Evolutionary conservation across 768 basidiomycete species (phyloP), one percentile per base, ranked within the genome.

Genomic region (Rhodotorula diobovata): DNA sequence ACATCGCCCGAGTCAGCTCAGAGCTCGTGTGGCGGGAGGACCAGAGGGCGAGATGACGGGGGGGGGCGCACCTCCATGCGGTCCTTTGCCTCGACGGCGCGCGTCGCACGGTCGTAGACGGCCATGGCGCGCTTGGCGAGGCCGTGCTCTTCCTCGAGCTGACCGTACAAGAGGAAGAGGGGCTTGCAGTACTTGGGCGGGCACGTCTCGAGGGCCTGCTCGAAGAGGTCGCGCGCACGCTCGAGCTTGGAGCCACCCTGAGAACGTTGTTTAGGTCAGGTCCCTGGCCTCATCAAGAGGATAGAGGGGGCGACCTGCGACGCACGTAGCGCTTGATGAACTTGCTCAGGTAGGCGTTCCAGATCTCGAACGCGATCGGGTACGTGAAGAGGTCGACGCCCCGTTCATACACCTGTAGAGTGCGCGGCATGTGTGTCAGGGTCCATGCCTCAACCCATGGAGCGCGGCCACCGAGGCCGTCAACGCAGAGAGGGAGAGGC

Each of bases 281-380:
- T 0, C 43, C 34, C 63, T 63, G 10, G 5, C 21, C 8, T 51
- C 48, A 46, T 46, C 37, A 25, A 43, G 34, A 48, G 20, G 30
- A 30, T 35, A n/a, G 51, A 12, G 65, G 23, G 25, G 48, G 48
- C 69, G 60, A 43, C 0, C 12, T 12, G 21, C 4, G 30, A 85
- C 90, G 79, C 76, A 94, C 92, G 81, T 94, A 97, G 81, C 96
- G 90, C 81, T 92, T 93, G 69, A 94, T 86, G 80, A 99, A 99
- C 81, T 98, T 98, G 55, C 91, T 89, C 30, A 99, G 82, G 80
- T 98, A 99, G 63, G 96, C 96, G 80, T 99, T 98, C 95, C 96
- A 98, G 73, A 99, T 88, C 81, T 99, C 96, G 80, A 97, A 98
- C 8, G 93, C 94, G 71, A 98, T 88, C 0, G 96, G 96, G 84